A percentile compares a stretch with the other conserved stretches of the same genome.
Conservation (phyloP, 257 asterid genomes). For the Penstemon davidsonii region DNA sequence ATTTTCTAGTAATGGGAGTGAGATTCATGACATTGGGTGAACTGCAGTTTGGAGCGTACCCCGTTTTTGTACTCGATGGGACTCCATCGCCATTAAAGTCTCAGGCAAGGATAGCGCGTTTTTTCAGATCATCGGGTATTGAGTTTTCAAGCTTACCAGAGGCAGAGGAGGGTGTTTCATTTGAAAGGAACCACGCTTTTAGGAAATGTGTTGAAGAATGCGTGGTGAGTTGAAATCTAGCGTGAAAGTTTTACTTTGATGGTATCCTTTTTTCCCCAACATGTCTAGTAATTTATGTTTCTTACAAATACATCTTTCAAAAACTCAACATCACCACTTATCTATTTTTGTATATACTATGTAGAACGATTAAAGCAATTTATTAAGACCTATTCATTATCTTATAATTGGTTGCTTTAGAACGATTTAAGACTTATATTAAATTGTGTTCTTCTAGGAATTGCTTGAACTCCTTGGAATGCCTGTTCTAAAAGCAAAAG, state of each 20-base stretch:
- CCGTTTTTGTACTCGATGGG: constrained; percentile 87
- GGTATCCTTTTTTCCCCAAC: constrained; percentile 1
- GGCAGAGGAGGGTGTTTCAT: constrained; percentile 63
- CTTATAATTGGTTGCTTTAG: constrained; percentile 14
- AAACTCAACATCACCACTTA: no score
- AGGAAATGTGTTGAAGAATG: constrained; percentile 73
- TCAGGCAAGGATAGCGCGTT: constrained; percentile 71
- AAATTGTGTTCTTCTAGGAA: constrained; percentile 49
- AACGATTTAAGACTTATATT: constrained; percentile 17
- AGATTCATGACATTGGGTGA: constrained; percentile 28
- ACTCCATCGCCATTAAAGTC: constrained; percentile 91
- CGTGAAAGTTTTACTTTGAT: constrained; percentile 2
- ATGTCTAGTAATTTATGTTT: constrained; percentile 8
- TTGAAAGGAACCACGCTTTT: constrained; percentile 66
- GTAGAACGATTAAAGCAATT: neutral
- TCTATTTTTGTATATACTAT: no score
- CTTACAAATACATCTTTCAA: no score
- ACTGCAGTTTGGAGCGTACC: constrained; percentile 91
- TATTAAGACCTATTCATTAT: neutral
- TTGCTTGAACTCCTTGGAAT: constrained; percentile 89
- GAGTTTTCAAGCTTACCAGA: constrained; percentile 53
- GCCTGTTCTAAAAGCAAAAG: constrained; percentile 80
- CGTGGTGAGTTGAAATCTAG: constrained; percentile 54
- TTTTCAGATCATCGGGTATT: constrained; percentile 65
- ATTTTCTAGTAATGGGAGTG: constrained; percentile 19